Base-by-base conservation (phyloP, 495 filamentous ascomycete genomes). In the Trichoderma orchidacearum region DNA sequence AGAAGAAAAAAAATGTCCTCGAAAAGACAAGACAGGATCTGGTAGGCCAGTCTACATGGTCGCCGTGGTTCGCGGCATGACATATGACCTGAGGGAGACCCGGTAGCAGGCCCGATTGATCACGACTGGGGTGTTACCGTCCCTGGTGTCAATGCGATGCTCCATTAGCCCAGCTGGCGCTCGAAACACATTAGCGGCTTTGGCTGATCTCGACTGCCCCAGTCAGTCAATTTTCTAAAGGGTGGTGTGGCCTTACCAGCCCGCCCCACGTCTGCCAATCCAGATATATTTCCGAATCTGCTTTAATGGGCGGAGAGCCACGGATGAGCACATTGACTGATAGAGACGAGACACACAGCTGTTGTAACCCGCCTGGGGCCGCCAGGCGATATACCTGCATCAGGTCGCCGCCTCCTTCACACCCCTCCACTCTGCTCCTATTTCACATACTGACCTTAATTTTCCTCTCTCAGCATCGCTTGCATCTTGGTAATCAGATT, bases 111-210 rank as follows among this genome's bases (percentile, higher is more conserved):
- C 23, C 30, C 30, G 30, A 27, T 27, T 31, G 30, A 55, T 34
- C 23, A 55, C 53, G 32, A 27, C 53, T 1, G 30, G 23, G 53
- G 53, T 15, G 17, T 9, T n/a, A 15, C 30, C 53, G 53, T 31
- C 53, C 57, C 57, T 54, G 57, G 57, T 45, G 34, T 28, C 51
- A 54, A 52, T 48, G 41, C 41, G 21, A 28, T 48, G 41, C 41
- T 53, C 34, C 50, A 53, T 28, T 18, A n/a, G 52, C 18, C 51
- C 56, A 36, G 34, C 29, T 53, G 53, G 51, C 28, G 57, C 51
- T 55, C 57, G 57, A 55, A 58, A 54, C 57, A 58, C 52, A 38
- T 55, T 51, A 58, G 52, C 38, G 56, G 32, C 53, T 15, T 11
- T 30, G 28, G 28, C 28, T 53, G 51, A 53, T 31, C 51, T 31